phyloP scores from a whole-genome alignment of 768 basidiomycete species.

The Sarcodon aspratus region DNA sequence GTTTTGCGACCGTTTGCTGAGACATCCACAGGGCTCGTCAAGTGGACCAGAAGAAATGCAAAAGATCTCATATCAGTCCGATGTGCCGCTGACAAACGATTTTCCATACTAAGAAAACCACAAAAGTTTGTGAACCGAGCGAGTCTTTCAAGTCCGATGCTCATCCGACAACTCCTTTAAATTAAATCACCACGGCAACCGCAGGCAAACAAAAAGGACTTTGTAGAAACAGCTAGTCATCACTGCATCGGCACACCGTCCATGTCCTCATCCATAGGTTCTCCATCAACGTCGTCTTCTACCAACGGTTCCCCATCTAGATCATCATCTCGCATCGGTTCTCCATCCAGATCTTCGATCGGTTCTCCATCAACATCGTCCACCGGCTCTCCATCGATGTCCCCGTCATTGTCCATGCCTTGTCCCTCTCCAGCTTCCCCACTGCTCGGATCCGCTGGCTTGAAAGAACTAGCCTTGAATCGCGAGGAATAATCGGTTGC shows the following conservation, averaged over 20 bases:
- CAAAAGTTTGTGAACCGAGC: background rate
- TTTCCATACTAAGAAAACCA: too few relatives aligned
- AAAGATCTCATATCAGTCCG: too few relatives aligned
- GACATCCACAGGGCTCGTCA: constrained; percentile 70
- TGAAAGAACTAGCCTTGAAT: constrained; percentile 74
- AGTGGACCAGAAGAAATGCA: background rate
- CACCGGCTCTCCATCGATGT: constrained; percentile 41
- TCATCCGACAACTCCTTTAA: background rate
- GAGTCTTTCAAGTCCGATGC: background rate
- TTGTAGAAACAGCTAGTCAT: background rate
- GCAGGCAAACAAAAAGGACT: background rate
- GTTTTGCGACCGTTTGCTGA: constrained; percentile 81
- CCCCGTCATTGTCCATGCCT: constrained; percentile 27
- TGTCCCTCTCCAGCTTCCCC: constrained; percentile 13
- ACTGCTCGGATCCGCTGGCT: constrained; percentile 42
- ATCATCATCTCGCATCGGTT: constrained; percentile 17
- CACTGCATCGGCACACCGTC: constrained; percentile 25
- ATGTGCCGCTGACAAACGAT: too few relatives aligned
- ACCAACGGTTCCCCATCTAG: constrained; percentile 19
- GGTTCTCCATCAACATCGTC: constrained; percentile 23
- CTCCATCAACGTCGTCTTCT: constrained; percentile 24
- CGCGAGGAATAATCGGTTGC: constrained; percentile 31
- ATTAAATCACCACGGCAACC: background rate
- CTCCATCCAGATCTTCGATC: constrained; percentile 23
- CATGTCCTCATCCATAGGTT: constrained; percentile 23